Conservation (phyloP, 257 asterid genomes). For the Solanum stenotomum region DNA sequence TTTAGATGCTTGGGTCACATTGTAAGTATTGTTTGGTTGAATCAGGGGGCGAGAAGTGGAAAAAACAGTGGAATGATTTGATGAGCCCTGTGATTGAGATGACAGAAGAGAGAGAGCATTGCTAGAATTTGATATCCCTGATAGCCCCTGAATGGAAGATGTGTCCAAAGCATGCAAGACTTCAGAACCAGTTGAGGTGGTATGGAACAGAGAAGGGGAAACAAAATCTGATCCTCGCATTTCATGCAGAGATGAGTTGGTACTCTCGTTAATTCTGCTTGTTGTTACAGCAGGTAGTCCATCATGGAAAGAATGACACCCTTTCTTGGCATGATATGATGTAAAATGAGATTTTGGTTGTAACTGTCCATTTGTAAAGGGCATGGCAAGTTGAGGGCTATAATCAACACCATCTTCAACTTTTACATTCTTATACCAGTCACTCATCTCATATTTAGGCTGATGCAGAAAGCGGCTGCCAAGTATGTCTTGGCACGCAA, state of each 20-base stretch:
- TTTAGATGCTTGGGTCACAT: constrained; percentile 10
- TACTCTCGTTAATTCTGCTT: constrained; percentile 5
- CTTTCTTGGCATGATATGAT: constrained; percentile 6
- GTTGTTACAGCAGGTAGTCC: neutral
- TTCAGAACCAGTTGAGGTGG: constrained; percentile 9
- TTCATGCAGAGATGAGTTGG: constrained; percentile 3
- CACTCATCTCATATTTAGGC: constrained; percentile 15
- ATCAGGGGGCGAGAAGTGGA: constrained; percentile 11
- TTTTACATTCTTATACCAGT: constrained; percentile 17
- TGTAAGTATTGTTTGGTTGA: constrained; percentile 4
- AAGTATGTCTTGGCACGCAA: constrained; percentile 23
- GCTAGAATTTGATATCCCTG: constrained; percentile 16
- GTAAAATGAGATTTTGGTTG: constrained; percentile 2
- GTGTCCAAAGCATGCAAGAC: constrained; percentile 13
- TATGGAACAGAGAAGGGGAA: constrained; percentile 11
- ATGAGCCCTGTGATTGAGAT: constrained; percentile 18
- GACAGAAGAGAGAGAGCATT: constrained; percentile 58
- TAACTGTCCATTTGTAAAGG: constrained; percentile 1
- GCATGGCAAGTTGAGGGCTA: constrained; percentile 5
- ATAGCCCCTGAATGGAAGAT: constrained; percentile 20
- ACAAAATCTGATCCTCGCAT: constrained; percentile 7
- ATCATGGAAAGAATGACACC: neutral
- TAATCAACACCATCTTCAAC: constrained; percentile 14
- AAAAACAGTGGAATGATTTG: constrained; percentile 10
- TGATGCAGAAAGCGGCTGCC: constrained; percentile 8